phyloP scores from a whole-genome alignment of 257 asterid species.

The Solanum raphanifolium region DNA sequence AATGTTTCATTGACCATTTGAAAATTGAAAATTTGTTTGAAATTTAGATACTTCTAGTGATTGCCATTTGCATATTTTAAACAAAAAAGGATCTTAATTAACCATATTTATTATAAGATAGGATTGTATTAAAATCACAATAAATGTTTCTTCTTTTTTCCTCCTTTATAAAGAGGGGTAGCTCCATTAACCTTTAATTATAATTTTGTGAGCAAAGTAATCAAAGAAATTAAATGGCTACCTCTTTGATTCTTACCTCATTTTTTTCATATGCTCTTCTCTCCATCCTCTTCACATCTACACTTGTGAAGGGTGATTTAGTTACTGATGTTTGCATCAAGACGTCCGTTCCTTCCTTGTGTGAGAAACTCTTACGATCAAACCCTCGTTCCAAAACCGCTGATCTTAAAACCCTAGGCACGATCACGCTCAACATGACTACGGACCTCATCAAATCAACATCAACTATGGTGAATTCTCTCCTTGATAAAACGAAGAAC shows the following conservation, averaged over 20 bases:
- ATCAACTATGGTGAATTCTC: background rate
- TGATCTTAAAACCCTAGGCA: background rate
- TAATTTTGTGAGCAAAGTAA: background rate
- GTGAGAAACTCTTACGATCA: background rate
- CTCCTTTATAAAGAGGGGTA: background rate
- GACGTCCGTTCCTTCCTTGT: background rate
- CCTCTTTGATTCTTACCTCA: background rate
- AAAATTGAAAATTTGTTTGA: background rate
- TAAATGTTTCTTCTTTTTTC: background rate
- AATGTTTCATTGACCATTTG: background rate
- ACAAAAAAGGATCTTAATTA: background rate
- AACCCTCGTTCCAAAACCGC: background rate
- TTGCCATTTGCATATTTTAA: background rate
- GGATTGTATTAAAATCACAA: background rate
- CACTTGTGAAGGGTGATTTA: background rate
- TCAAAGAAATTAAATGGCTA: background rate
- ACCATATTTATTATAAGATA: background rate
- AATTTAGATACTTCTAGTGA: background rate
- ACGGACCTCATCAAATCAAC: background rate
- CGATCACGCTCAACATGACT: background rate
- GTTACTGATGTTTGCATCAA: background rate
- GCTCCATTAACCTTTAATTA: background rate
- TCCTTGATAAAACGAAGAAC: background rate
- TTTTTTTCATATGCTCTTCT: background rate
- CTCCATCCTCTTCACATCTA: background rate